Base-by-base conservation (phyloP, 73 alveolate genomes). In the Vitrella brassicaformis region DNA sequence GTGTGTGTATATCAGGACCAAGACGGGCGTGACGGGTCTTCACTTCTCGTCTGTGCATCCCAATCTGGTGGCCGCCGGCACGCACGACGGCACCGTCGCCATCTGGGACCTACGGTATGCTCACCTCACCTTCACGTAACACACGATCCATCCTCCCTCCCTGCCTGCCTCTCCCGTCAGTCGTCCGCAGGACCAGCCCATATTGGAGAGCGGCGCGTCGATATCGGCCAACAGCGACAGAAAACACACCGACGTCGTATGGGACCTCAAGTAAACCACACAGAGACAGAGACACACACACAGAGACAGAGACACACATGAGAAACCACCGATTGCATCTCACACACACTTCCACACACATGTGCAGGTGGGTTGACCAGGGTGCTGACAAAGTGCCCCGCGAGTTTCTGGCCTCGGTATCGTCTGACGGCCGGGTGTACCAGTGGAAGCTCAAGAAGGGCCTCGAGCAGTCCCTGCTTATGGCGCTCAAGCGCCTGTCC, bases 171-270 rank as follows among this genome's bases (percentile, higher is more conserved):
- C n/a, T n/a, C n/a, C n/a, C n/a, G n/a, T n/a, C n/a, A n/a, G n/a
- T n/a, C 80, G 79, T 66, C 88, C 86, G 29, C 77, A 87, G 25
- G 84, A 84, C 71, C 86, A 84, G 66, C 98, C 98, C 0, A 85
- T 92, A 56, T 93, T 93, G 45, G 95, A 91, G 68, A 81, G 93
- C 47, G 86, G 91, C 47, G n/a, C n/a, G n/a, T n/a, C n/a, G n/a
- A n/a, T n/a, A n/a, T n/a, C n/a, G n/a, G n/a, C n/a, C n/a, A n/a
- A n/a, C n/a, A n/a, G 88, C 29, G 95, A 93, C 81, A 94, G 87
- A 75, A 93, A 93, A 85, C 98, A 93, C 86, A 90, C 98, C 19
- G 98, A 93, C 87, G 86, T 90, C 68, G 92, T 93, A 30, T 93
- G 98, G 96, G 98, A 90, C 81, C 85, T 39, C 56, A 39, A 14